phyloP scores from a whole-genome alignment of 2,329 filamentous ascomycete species.

The Chaetomium strumarium region DNA sequence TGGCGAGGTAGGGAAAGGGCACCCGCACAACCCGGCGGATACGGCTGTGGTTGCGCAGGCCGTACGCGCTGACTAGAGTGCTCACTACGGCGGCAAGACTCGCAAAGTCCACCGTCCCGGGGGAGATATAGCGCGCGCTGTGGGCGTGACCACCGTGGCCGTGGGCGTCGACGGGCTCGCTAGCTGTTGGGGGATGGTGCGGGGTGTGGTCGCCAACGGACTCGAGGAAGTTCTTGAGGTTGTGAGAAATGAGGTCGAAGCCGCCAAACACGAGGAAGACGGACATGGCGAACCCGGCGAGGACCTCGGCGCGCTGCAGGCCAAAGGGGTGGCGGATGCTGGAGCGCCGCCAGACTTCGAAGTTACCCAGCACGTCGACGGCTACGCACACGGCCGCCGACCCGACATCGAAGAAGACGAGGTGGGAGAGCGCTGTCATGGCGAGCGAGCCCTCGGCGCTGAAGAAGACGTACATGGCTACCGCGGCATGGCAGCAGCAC shows the following conservation, averaged over 20 bases:
- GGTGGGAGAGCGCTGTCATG: constrained; percentile 84
- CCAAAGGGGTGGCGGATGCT: constrained; percentile 92
- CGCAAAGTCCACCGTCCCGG: constrained; percentile 75
- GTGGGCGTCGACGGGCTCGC: constrained; percentile 38
- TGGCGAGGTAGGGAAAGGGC: constrained; percentile 57
- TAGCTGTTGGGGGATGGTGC: constrained; percentile 57
- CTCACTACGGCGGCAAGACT: constrained; percentile 75
- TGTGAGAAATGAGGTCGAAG: constrained; percentile 90
- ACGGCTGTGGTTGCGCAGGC: constrained; percentile 82
- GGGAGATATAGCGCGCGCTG: constrained; percentile 46
- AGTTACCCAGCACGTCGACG: constrained; percentile 91
- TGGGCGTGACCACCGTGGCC: constrained; percentile 25
- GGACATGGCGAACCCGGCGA: constrained; percentile 93
- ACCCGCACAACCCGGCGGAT: constrained; percentile 90
- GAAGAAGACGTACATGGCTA: constrained; percentile 82
- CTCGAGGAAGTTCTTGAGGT: constrained; percentile 88
- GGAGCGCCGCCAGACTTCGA: constrained; percentile 93
- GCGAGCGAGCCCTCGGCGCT: constrained; percentile 79
- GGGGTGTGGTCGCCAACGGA: constrained; percentile 53
- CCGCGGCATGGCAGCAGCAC: constrained; percentile 81
- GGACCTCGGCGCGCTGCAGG: constrained; percentile 84
- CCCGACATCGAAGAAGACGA: constrained; percentile 92
- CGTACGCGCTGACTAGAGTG: constrained; percentile 80
- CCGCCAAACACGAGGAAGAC: constrained; percentile 97
- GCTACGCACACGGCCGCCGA: constrained; percentile 86